Evolutionary conservation across 192 early-diverging fungal species (phyloP), one percentile per base, ranked within the genome.

Genomic region (Kappamyces sp.): DNA sequence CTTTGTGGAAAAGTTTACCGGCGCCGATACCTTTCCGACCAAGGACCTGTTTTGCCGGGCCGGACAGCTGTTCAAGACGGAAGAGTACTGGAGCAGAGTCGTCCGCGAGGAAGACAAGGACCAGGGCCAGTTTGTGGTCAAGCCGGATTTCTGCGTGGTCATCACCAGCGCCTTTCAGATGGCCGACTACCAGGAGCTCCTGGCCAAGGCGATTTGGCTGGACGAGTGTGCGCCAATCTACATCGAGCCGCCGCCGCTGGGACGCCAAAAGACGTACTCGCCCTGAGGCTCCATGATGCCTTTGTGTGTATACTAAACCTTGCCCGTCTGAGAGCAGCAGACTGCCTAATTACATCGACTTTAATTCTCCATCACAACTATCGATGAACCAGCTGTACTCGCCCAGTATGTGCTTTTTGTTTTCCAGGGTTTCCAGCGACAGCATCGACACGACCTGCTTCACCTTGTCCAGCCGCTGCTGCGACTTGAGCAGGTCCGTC

Each of bases 151-250:
- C 47, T 35, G 52, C 8, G 64, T 66, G 40, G 58, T 73, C 10
- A 38, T 73, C 2, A 73, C 72, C 2, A 47, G 63, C 5, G 43
- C 41, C 10, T 73, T 73, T 48, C 44, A 39, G 43, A 12, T 69
- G 3, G 72, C 68, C 41, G 72, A 73, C 46, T 73, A 73, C 47
- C 51, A 65, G 42, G 67, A 73, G 32, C 69, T 69, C 49, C 42
- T 73, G 39, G 40, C 10, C n/a, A 51, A 54, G 37, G 46, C 49
- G 2, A 6, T 68, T 2, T 61, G 61, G 5, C 23, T 68, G 38
- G 49, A 64, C 41, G 67, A 68, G 51, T 49, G 50, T 44, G 35
- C 58, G 5, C 59, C 67, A 1, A 51, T 68, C 15, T 61, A 64
- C 44, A 62, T 68, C 4, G 31, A 49, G 43, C 60, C 66, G 1